Conservation (phyloP, 2,329 filamentous ascomycete species). For the Colletotrichum acutatum region DNA sequence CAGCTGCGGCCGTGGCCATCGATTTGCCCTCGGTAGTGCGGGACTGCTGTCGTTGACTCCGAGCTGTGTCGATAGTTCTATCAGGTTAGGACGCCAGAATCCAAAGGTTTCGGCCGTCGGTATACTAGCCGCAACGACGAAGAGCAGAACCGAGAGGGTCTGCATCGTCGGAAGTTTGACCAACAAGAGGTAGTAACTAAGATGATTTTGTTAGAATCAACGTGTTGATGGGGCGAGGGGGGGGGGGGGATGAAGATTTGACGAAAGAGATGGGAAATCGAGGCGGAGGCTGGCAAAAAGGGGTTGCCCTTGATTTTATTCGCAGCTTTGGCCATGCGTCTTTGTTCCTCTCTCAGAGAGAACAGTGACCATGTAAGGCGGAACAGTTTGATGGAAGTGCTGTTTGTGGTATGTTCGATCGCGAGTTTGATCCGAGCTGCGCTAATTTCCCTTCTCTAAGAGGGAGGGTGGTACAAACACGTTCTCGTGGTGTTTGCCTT, state of each 20-base stretch:
- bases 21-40: background rate
- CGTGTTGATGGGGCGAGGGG: background rate
- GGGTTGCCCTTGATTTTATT: background rate
- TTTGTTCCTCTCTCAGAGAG: background rate
- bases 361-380: background rate
- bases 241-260: background rate
- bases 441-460: background rate
- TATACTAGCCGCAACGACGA: background rate
- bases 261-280: background rate
- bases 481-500: background rate
- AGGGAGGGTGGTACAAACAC: background rate
- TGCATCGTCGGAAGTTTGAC: background rate
- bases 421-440: conserved; percentile 64
- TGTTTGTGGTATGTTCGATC: background rate
- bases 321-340: background rate
- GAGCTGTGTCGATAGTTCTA: background rate
- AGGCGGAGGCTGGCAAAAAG: background rate
- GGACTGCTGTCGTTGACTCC: background rate
- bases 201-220: background rate
- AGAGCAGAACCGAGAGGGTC: background rate
- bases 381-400: background rate
- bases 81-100: background rate
- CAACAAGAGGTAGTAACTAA: background rate
- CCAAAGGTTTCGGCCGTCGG: background rate
- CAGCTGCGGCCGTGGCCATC: background rate